phyloP scores from a whole-genome alignment of 2,329 filamentous ascomycete species.

The Celoporthe dispersa region DNA sequence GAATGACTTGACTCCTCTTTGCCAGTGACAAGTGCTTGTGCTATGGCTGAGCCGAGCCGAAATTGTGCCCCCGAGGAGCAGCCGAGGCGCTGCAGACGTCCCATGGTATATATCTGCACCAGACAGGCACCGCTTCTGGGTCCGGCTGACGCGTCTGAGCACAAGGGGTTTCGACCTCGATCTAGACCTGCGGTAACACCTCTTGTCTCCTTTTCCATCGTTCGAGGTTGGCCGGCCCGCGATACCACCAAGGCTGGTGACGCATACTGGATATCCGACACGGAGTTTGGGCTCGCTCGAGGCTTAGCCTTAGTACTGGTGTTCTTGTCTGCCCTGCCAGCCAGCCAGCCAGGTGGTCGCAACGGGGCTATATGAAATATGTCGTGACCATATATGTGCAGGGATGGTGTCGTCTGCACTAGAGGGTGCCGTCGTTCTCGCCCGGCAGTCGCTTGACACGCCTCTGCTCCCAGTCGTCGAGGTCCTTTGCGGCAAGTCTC shows the following conservation, averaged over 20 bases:
- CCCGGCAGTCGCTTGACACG: slow-evolving; percentile 87
- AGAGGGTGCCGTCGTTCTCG: slow-evolving; percentile 84
- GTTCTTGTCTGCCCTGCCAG: not conserved
- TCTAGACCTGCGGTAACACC: slow-evolving; percentile 10
- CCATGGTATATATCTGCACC: slow-evolving; percentile 1
- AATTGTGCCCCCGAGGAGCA: slow-evolving; percentile 6
- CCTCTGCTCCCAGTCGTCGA: slow-evolving; percentile 97
- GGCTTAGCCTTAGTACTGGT: not conserved
- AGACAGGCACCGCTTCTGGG: not conserved
- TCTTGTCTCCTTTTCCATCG: not conserved
- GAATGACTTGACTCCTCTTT: not conserved
- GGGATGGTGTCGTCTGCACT: slow-evolving; percentile 25
- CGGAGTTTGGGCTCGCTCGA: slow-evolving; percentile 13
- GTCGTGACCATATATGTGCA: not conserved
- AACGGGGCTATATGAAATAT: not conserved
- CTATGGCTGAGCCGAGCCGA: slow-evolving; percentile 5
- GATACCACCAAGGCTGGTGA: slow-evolving; percentile 8
- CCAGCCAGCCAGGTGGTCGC: not conserved
- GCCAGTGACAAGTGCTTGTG: not conserved
- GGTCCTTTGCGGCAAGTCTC: slow-evolving; percentile 83
- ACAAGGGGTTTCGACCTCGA: not conserved
- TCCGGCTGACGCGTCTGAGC: not conserved
- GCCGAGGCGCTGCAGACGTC: not conserved
- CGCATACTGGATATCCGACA: not conserved
- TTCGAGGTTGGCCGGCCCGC: slow-evolving; percentile 7